Evolutionary conservation across 805 yeast species (phyloP).

Genomic region (Metschnikowia shivogae): DNA sequence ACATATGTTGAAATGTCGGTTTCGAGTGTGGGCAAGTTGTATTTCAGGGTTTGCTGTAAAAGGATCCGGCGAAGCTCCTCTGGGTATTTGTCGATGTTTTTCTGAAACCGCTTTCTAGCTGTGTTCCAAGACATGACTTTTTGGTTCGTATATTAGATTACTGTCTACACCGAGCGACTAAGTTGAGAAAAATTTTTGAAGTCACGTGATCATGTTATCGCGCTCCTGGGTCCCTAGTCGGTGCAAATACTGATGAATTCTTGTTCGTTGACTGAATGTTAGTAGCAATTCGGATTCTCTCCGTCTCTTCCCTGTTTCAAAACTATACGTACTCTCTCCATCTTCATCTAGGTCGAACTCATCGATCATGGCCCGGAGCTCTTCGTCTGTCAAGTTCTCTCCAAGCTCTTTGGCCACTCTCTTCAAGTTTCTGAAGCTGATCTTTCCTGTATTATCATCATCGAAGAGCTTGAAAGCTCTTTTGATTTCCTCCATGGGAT

Average conservation of each 20-base stretch:
- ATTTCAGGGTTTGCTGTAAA: constrained; percentile 20
- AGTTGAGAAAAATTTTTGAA: constrained; percentile 7
- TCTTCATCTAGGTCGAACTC: constrained; percentile 96
- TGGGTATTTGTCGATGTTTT: constrained; percentile 32
- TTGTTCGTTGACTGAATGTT: constrained; percentile 62
- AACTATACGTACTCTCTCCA: constrained; percentile 66
- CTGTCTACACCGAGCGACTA: constrained; percentile 3
- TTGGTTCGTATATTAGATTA: background rate
- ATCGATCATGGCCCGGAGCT: constrained; percentile 92
- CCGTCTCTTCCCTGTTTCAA: background rate
- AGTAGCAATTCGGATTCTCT: constrained; percentile 18
- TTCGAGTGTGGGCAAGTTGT: constrained; percentile 35
- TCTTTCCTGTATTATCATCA: constrained; percentile 82
- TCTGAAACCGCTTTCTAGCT: constrained; percentile 33
- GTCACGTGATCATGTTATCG: constrained; percentile 10
- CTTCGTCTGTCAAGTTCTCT: constrained; percentile 88
- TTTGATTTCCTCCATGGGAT: constrained; percentile 87
- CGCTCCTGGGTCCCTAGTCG: constrained; percentile 35
- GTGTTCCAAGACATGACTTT: constrained; percentile 29
- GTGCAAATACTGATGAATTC: constrained; percentile 88
- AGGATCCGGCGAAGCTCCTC: constrained; percentile 27
- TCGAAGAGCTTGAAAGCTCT: constrained; percentile 89
- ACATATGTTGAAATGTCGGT: constrained; percentile 9
- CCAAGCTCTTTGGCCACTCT: constrained; percentile 91
- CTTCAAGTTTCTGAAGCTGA: constrained; percentile 72